Evolutionary conservation across 257 asterid species (phyloP), one percentile per base, ranked within the genome.

Genomic region (Forsythia viridissima): DNA sequence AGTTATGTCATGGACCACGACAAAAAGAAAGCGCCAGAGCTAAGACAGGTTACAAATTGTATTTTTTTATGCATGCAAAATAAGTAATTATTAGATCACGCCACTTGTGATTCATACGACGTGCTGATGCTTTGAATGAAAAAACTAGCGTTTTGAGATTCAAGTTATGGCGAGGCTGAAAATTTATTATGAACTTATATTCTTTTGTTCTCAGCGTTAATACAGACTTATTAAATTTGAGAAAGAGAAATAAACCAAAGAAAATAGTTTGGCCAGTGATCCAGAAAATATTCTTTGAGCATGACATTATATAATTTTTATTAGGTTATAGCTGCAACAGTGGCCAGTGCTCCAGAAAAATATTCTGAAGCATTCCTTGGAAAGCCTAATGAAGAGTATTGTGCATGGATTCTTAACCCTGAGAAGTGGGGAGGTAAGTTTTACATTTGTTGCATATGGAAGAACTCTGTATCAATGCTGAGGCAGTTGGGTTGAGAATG

Each of bases 351-450:
- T 82, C 90, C 89, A 65, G 87, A 82, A 74, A 91, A 89, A 72
- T 96, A 92, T 86, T 82, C 93, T 39, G 98, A 90, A 84, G 97
- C 97, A 67, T 87, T 96, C 77, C 97, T 96, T 65, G 99, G 90
- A 84, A 92, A 93, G 88, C 75, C 93, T 72, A 96, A 93, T 83
- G 82, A 84, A 83, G 98, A 93, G 80, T 96, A 96, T 75, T 93
- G 97, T 78, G 84, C 86, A 46, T 96, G 99, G 99, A 96, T 96
- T 84, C 92, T 92, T 73, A 82, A 90, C 88, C 97, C 99, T 3
- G 98, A 93, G 69, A 96, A 93, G 83, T 96, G 98, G 99, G 99
- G 99, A 89, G 99, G 99, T 95, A 44, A 85, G 89, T 66, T 40
- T 73, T 52, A 37, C 44, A 66, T 69, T 40, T 78, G 15, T 52